phyloP scores from a whole-genome alignment of 1,284 basidiomycete genomes.

The Tausonia pullulans region DNA sequence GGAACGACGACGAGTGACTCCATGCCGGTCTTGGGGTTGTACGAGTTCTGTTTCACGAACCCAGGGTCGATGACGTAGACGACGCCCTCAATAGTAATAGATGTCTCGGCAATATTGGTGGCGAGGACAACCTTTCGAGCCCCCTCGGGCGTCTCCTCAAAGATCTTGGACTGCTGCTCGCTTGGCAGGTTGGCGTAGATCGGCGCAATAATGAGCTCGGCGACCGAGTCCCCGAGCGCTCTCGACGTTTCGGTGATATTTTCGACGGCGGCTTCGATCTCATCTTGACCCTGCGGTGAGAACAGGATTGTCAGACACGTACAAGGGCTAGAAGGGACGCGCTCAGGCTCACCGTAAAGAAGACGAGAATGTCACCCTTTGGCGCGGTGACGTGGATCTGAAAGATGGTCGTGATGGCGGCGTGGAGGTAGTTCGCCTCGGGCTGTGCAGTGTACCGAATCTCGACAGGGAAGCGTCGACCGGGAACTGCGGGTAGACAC shows the following conservation, averaged over 20 bases:
- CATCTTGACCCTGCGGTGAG: slow-evolving; percentile 73
- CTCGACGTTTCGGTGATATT: slow-evolving; percentile 90
- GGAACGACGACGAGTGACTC: slow-evolving; percentile 87
- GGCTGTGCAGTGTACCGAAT: slow-evolving; percentile 97
- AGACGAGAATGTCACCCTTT: slow-evolving; percentile 95
- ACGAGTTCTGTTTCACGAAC: slow-evolving; percentile 95
- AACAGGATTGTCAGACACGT: not conserved
- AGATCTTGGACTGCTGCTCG: slow-evolving; percentile 99
- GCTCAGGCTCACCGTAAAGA: slow-evolving; percentile 63
- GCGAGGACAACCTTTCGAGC: slow-evolving; percentile 94
- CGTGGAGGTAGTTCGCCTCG: slow-evolving; percentile 96
- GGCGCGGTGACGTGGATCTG: slow-evolving; percentile 99
- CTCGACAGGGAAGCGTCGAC: slow-evolving; percentile 93
- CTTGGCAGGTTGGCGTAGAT: slow-evolving; percentile 97
- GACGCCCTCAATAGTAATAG: slow-evolving; percentile 94
- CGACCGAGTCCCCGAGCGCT: slow-evolving; percentile 89
- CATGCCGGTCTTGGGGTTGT: slow-evolving; percentile 94
- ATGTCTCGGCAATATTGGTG: slow-evolving; percentile 97
- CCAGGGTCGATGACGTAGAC: slow-evolving; percentile 97
- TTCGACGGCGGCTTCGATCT: slow-evolving; percentile 95
- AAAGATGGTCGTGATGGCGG: slow-evolving; percentile 95
- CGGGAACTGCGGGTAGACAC: slow-evolving; percentile 57
- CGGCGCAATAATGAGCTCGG: slow-evolving; percentile 88
- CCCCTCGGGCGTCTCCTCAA: slow-evolving; percentile 93
- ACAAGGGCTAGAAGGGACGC: not conserved